Percentiles rank a stretch among this genome's conserved stretches.
These are phyloP conservation scores for Deinandra increscens DNA, from an alignment of 129 eudicot genomes.

Conservation along the genomic window DNA sequence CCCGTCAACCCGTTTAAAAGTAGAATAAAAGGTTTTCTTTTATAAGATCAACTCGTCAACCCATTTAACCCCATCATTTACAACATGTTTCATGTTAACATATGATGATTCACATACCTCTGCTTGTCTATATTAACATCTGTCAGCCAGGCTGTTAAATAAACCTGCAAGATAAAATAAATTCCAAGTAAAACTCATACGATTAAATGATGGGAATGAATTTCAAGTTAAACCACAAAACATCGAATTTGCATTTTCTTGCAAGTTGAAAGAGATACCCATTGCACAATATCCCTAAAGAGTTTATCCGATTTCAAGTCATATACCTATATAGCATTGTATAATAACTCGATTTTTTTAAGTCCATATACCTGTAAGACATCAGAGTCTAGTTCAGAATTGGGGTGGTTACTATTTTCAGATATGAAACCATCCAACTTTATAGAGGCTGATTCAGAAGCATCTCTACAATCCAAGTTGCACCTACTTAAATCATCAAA, in stretches of 20 bases:
- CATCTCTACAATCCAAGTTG: slow-evolving; percentile 49
- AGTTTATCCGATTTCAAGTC: background rate
- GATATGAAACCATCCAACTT: slow-evolving; percentile 33
- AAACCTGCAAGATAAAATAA: slow-evolving; percentile 46
- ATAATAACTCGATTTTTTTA: background rate
- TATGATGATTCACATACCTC: slow-evolving; percentile 45
- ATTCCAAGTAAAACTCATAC: slow-evolving; percentile 18
- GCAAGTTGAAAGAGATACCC: too few species aligned
- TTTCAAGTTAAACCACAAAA: background rate
- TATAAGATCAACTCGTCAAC: too few species aligned
- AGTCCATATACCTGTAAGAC: slow-evolving; percentile 60
- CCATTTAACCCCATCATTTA: too few species aligned
- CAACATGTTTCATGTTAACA: background rate
- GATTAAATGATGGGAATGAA: background rate
- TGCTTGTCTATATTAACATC: slow-evolving; percentile 64
- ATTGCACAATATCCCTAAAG: background rate
- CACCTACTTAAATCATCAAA: slow-evolving; percentile 54
- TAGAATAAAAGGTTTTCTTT: too few species aligned
- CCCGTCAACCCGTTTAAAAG: too few species aligned
- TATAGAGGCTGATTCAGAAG: slow-evolving; percentile 38
- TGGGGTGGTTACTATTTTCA: slow-evolving; percentile 21
- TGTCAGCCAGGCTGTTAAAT: slow-evolving; percentile 82
- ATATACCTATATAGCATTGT: background rate
- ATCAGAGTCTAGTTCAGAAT: slow-evolving; percentile 41
- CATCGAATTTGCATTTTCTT: background rate